These are phyloP conservation scores for Plenodomus lindquistii DNA, from an alignment of 2,329 filamentous ascomycete species.

Conservation along the genomic window DNA sequence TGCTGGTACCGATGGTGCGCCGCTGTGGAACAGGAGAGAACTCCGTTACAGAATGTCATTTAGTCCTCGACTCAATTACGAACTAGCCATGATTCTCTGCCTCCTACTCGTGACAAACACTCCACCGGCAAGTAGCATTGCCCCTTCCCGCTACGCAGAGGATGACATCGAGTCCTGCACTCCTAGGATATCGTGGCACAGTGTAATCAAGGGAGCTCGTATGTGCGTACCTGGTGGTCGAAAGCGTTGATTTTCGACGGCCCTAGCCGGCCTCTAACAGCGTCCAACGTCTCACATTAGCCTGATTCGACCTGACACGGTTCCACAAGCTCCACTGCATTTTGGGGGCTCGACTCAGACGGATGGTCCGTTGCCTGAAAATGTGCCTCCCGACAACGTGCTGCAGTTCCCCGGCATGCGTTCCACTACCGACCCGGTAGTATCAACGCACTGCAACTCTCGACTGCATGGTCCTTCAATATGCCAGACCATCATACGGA, in stretches of 20 bases:
- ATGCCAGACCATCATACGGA: conserved; percentile 9
- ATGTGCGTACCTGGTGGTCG: conserved; percentile 3
- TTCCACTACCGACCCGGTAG: conserved; percentile 16
- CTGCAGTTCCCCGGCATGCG: conserved; percentile 16
- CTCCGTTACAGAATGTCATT: conserved; percentile 14
- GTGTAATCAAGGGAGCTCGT: not conserved
- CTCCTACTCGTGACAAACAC: not conserved
- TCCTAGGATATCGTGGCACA: not conserved
- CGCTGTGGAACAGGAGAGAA: conserved; percentile 23
- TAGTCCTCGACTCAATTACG: not conserved
- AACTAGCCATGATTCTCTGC: not conserved
- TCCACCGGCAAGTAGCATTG: not conserved
- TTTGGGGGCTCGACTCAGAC: conserved; percentile 11
- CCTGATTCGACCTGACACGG: conserved; percentile 41
- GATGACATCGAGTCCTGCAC: conserved; percentile 12
- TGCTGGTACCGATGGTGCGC: conserved; percentile 22
- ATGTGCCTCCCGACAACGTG: conserved; percentile 11
- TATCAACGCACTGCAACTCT: conserved; percentile 11
- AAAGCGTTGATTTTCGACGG: conserved; percentile 22
- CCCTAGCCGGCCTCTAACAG: conserved; percentile 36
- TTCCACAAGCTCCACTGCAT: conserved; percentile 20
- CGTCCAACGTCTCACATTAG: conserved; percentile 41
- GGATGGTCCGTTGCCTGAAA: conserved; percentile 4
- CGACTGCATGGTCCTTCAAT: conserved; percentile 4
- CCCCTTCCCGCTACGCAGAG: conserved; percentile 7